These are phyloP conservation scores for Leishmania turanica DNA, from an alignment of 208 protist species.

Conservation along the genomic window DNA sequence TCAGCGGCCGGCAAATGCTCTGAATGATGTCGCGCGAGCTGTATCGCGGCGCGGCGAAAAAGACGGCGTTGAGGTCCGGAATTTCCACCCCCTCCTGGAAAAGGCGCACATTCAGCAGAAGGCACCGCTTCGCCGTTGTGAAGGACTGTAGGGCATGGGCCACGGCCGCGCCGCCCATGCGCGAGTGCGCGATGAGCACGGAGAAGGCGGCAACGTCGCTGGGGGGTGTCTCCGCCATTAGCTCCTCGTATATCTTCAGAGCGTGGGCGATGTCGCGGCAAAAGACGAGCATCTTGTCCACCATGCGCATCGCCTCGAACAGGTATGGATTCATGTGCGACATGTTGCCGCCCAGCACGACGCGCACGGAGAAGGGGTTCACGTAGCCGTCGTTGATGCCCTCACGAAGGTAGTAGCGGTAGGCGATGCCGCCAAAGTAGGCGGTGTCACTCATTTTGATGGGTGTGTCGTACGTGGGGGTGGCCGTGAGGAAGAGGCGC, in stretches of 20 bases:
- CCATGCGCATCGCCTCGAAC: slow-evolving; percentile 72
- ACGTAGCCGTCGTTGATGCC: slow-evolving; percentile 78
- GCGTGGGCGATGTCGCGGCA: slow-evolving; percentile 70
- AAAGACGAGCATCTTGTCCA: slow-evolving; percentile 83
- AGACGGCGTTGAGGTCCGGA: slow-evolving; percentile 78
- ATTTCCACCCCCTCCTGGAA: slow-evolving; percentile 85
- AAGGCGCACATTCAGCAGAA: slow-evolving; percentile 77
- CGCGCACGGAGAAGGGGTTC: slow-evolving; percentile 68
- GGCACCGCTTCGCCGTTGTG: slow-evolving; percentile 35
- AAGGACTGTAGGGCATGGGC: slow-evolving; percentile 49
- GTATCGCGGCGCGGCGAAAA: slow-evolving; percentile 77
- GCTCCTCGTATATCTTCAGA: slow-evolving; percentile 31
- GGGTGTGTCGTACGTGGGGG: slow-evolving; percentile 79
- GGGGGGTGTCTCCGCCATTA: slow-evolving; percentile 29
- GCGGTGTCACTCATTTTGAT: slow-evolving; percentile 70
- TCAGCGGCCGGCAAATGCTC: slow-evolving; percentile 81
- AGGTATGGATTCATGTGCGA: slow-evolving; percentile 73
- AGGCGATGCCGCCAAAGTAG: slow-evolving; percentile 76
- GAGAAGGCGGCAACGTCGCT: slow-evolving; percentile 52
- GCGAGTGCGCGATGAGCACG: slow-evolving; percentile 70
- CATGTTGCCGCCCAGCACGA: slow-evolving; percentile 56
- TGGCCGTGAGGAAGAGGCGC: slow-evolving; percentile 76
- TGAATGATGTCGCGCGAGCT: slow-evolving; percentile 86
- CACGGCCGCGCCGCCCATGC: slow-evolving; percentile 49
- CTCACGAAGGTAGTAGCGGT: slow-evolving; percentile 81